Conservation (phyloP, 139 green algal genomes). For the Haematococcus lacustris region DNA sequence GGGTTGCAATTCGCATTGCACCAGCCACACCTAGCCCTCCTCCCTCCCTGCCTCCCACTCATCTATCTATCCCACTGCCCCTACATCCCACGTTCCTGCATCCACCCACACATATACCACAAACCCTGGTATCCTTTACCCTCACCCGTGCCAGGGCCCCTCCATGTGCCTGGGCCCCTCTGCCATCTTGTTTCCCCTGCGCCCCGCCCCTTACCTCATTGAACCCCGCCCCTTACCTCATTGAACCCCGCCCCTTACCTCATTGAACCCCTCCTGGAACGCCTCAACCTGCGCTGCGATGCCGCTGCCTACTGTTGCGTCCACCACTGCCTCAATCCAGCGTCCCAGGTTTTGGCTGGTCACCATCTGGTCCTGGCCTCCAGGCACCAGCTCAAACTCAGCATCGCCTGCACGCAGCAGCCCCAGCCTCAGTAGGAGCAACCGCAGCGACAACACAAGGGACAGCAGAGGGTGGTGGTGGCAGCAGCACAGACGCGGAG, state of each 20-base stretch:
- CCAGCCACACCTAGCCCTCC: too few species aligned
- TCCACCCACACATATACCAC: too few species aligned
- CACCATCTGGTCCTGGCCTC: constrained; percentile 57
- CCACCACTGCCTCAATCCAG: constrained; percentile 68
- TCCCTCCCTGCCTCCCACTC: too few species aligned
- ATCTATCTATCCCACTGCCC: too few species aligned
- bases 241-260: constrained; percentile 51
- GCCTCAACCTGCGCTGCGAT: constrained; percentile 69
- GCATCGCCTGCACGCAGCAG: constrained; percentile 34
- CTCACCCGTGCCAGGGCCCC: too few species aligned
- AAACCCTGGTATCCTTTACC: too few species aligned
- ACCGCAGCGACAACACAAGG: not conserved
- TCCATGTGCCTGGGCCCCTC: too few species aligned
- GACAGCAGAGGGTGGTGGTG: not conserved
- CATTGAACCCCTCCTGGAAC: constrained; percentile 78
- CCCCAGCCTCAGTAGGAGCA: not conserved
- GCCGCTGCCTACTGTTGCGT: constrained; percentile 73
- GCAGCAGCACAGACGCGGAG: not conserved
- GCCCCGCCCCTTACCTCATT: constrained; percentile 53
- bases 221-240: too few species aligned
- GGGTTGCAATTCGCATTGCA: too few species aligned
- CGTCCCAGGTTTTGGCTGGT: constrained; percentile 46
- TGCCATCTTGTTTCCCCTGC: too few species aligned
- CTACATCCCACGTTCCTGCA: too few species aligned
- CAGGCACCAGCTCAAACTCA: constrained; percentile 58